Evolutionary conservation across 331 rosid genomes (phyloP), one percentile per base, ranked within the genome.

Genomic region (Dryas integrifolia): DNA sequence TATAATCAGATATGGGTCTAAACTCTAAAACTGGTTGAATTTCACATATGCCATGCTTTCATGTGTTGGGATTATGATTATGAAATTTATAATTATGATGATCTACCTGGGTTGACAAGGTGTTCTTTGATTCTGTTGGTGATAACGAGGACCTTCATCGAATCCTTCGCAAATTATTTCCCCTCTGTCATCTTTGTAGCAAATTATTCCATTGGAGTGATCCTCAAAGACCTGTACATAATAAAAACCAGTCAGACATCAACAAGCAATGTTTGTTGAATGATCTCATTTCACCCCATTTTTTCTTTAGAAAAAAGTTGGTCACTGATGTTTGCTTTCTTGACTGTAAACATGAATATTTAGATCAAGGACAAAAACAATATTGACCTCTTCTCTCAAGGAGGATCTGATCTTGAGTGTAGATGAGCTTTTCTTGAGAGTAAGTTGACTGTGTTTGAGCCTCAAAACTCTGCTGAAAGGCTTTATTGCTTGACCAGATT

Each of bases 121-220:
- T 76, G 87, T 81, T 63, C 58, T 77, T 56, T 89, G 80, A 81
- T 72, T 76, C 73, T 79, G 80, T 21, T 47, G 93, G 60, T 86
- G 86, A 76, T 83, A 79, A 44, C 92, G 83, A 80, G 98, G 97
- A 24, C 97, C 98, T 81, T 94, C 98, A 80, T 94, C 98, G 30
- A 77, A 88, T 21, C 92, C 97, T 90, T 95, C 98, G 59, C 99
- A 95, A 39, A 92, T 72, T 49, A 89, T 77, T 69, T 92, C 97
- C 26, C 98, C 96, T 67, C 81, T 87, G 35, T 88, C 97, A 82
- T 92, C 96, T 70, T 76, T 74, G 48, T 88, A 92, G 76, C 99
- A 95, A 44, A 92, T 65, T 80, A 95, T 82, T 60, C 98, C 99
- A 52, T 89, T 79, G 14, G 86, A 80, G 70, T 45, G 72, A 81